Evolutionary conservation across 2,329 filamentous ascomycete species (phyloP), one percentile per base, ranked within the genome.

Genomic region (Pezicula neosporulosa): DNA sequence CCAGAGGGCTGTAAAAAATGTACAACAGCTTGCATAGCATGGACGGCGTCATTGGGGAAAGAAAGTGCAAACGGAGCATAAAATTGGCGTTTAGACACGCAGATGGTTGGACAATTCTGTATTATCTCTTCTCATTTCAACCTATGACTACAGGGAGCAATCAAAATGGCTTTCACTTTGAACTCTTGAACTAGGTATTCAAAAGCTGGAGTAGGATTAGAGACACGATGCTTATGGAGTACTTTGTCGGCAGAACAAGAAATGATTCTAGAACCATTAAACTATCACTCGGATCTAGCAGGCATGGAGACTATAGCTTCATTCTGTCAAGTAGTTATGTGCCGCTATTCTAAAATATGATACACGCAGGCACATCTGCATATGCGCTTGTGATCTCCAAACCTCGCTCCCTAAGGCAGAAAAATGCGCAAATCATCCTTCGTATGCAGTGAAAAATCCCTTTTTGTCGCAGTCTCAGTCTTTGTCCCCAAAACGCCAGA

Each of bases 361-460:
- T 44, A 44, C 42, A 44, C 16, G 42, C 27, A 44, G 42, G n/a
- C n/a, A 44, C 12, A 44, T 27, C 42, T 44, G 42, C 42, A 44
- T 16, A 30, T 33, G 30, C 12, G 30, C 30, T n/a, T 28, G 42
- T 28, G 19, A 27, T 28, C 42, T 44, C 19, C 24, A 44, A 28
- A 44, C n/a, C 24, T 44, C 42, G 42, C 42, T 33, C 27, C 12
- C 15, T 16, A 28, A 16, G n/a, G 24, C 27, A 15, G 24, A 28
- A 27, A 16, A 27, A 21, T 6, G 28, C 19, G 16, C 42, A 12
- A 27, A 16, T 30, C 27, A 12, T 30, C 19, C 42, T 42, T 36
- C 53, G 53, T 50, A 57, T 56, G 55, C 53, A 52, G 47, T 52
- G 48, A 48, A 44, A 46, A 28, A 39, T 16, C 44, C 44, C 41